Evolutionary conservation across 129 eudicot species (phyloP).

Genomic region (Chrysanthemum seticuspe): DNA sequence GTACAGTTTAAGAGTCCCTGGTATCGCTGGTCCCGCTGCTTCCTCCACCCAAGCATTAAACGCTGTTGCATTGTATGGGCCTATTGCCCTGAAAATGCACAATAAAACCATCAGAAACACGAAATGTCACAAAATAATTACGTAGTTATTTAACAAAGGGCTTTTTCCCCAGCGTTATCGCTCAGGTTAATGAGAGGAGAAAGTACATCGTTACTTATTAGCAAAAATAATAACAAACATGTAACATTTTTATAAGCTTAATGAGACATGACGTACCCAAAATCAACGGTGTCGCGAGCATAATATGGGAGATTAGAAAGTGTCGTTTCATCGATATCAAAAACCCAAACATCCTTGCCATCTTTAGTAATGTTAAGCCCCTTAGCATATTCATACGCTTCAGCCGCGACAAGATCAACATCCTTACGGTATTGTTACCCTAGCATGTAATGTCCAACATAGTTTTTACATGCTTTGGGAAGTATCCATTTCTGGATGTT

Average conservation of each 20-base stretch:
- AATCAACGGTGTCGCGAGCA: conserved; percentile 40
- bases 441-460: conserved; percentile 40
- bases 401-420: conserved; percentile 14
- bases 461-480: conserved; percentile 34
- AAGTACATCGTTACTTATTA: too few relatives aligned
- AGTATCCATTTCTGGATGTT: conserved; percentile 34
- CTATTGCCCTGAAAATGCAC: conserved; percentile 21
- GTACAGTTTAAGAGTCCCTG: conserved; percentile 37
- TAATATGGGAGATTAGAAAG: conserved; percentile 51
- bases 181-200: too few relatives aligned
- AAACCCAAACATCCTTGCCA: conserved; percentile 52
- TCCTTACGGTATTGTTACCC: conserved; percentile 41
- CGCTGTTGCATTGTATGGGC: conserved; percentile 27
- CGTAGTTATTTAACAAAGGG: background rate
- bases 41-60: conserved; percentile 29
- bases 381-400: conserved; percentile 27
- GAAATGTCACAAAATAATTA: background rate
- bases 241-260: too few relatives aligned
- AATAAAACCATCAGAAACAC: background rate
- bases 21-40: conserved; percentile 39
- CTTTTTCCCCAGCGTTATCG: background rate
- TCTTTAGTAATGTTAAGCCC: conserved; percentile 24
- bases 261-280: conserved; percentile 28
- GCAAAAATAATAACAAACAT: too few relatives aligned
- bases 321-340: conserved; percentile 58